phyloP scores from a whole-genome alignment of 2,329 filamentous ascomycete genomes.

The Neofusicoccum parvum region DNA sequence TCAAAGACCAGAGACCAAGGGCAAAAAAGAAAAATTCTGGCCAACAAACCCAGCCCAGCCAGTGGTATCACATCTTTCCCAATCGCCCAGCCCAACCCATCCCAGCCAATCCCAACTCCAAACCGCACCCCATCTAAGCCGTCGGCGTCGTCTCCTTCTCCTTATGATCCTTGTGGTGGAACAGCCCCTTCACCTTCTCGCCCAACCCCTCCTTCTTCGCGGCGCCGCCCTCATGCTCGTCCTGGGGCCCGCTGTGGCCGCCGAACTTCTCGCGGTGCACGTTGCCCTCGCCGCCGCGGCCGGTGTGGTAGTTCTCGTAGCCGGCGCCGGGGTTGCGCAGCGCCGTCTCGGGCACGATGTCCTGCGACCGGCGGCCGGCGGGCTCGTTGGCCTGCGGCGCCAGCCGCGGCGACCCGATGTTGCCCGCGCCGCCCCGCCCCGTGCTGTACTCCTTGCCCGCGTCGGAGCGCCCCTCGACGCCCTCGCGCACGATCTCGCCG shows the following conservation, averaged over 20 bases:
- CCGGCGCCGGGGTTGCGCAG: constrained; percentile 27
- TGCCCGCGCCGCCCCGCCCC: constrained; percentile 32
- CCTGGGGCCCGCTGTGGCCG: constrained; percentile 31
- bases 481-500: constrained; percentile 40
- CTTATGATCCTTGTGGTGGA: constrained; percentile 17
- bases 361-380: constrained; percentile 20
- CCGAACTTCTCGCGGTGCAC: constrained; percentile 39
- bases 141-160: neutral
- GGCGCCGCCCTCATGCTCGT: constrained; percentile 20
- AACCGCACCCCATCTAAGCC: neutral
- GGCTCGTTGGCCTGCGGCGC: neutral
- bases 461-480: constrained; percentile 30
- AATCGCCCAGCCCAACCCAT: neutral
- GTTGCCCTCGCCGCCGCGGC: constrained; percentile 40
- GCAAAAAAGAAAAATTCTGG: neutral
- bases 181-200: constrained; percentile 41
- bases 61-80: neutral
- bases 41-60: neutral
- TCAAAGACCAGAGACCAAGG: too few relatives aligned
- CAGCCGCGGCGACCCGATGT: constrained; percentile 29
- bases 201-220: constrained; percentile 28
- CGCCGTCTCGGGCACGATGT: constrained; percentile 39
- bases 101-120: neutral
- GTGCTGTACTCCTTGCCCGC: constrained; percentile 32
- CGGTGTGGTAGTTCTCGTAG: constrained; percentile 41